phyloP scores from a whole-genome alignment of 768 basidiomycete species.

The Leccinellum luteum region DNA sequence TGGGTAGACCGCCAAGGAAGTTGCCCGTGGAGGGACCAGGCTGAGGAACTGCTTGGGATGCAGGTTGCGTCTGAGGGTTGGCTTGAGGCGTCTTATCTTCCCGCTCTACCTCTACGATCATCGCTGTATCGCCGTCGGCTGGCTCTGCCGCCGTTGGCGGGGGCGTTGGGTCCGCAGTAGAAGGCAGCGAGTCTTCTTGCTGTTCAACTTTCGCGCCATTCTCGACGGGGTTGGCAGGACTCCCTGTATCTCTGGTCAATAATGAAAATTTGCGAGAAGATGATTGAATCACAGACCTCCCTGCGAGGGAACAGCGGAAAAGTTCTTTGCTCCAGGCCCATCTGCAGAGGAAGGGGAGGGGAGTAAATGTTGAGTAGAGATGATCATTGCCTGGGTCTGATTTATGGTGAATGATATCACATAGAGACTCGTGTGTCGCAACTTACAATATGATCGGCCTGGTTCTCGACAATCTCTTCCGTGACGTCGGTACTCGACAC shows the following conservation, averaged over 20 bases:
- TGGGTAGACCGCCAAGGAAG: conserved; percentile 46
- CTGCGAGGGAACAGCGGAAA: conserved; percentile 24
- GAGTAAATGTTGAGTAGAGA: conserved; percentile 80
- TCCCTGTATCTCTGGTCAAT: conserved; percentile 16
- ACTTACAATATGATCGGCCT: conserved; percentile 51
- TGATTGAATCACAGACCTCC: conserved; percentile 19
- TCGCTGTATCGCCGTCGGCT: conserved; percentile 31
- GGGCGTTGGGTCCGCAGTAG: conserved; percentile 32
- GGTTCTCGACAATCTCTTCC: conserved; percentile 68
- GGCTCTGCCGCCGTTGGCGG: conserved; percentile 23
- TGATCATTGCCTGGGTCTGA: conserved; percentile 88
- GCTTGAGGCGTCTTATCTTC: conserved; percentile 35
- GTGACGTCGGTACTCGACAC: conserved; percentile 60
- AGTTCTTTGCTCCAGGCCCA: conserved; percentile 22
- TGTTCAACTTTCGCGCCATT: conserved; percentile 33
- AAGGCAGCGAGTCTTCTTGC: conserved; percentile 33
- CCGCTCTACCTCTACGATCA: conserved; percentile 48
- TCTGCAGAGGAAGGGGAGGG: conserved; percentile 35
- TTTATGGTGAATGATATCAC: conserved; percentile 2
- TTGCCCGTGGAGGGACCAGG: conserved; percentile 28
- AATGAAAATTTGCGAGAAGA: not conserved
- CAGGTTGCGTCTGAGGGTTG: conserved; percentile 26
- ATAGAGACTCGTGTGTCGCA: not conserved
- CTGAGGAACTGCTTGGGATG: conserved; percentile 11
- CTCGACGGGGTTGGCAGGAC: conserved; percentile 21